Evolutionary conservation across 2,329 filamentous ascomycete species (phyloP), one percentile per base, ranked within the genome.

Genomic region (Exserohilum turcica): DNA sequence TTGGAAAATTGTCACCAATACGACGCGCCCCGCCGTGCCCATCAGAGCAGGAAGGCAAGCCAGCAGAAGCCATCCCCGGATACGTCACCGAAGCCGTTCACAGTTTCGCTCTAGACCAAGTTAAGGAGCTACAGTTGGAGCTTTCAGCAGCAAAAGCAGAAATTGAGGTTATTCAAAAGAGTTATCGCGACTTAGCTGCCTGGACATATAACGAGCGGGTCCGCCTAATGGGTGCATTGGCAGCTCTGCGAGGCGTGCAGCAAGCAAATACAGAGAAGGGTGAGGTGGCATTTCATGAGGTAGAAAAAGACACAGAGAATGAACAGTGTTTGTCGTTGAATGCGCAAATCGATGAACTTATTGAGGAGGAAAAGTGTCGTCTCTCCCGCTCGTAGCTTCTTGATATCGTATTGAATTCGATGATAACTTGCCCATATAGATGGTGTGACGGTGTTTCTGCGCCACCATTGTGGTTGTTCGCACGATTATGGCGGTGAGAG

Each of bases 191-290:
- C 24, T 44, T 54, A n/a, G 51, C 44, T 10, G 32, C 32, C 2
- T 48, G 44, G 51, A 43, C 45, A 3, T 39, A 44, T 10, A 19
- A 48, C 15, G 51, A 54, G 33, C 44, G 51, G 8, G 12, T 39
- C 0, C 29, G 39, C n/a, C 33, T 54, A 21, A 15, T 46, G 33
- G n/a, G 35, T 19, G 33, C 27, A 9, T 15, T 49, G 27, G 32
- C 16, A 5, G 9, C 19, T 19, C 27, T 12, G 4, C 37, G 6
- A 19, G 12, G 24, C 10, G 13, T 29, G 8, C n/a, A 43, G n/a
- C 16, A 15, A 12, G 13, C 35, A 31, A 7, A 10, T 15, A 12
- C 7, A 38, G 36, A 38, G 6, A 15, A 16, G 24, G 27, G 24
- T 5, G 13, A 7, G 6, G 13, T 5, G 15, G 32, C 13, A 16